Conservation (phyloP, 768 basidiomycete species). For the Naganishia onofrii region DNA sequence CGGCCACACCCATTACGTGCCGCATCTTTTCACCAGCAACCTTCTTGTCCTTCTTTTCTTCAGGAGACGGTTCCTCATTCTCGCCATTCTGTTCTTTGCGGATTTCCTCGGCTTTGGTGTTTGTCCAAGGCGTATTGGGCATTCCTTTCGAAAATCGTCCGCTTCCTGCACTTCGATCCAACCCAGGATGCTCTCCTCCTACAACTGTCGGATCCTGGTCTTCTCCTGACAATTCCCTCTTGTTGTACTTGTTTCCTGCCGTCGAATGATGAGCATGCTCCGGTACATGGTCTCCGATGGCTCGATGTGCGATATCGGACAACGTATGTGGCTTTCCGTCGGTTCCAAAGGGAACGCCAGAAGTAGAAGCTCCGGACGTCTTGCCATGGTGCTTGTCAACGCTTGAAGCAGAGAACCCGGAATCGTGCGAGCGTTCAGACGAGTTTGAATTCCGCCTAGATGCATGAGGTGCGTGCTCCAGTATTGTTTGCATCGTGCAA, state of each 20-base stretch:
- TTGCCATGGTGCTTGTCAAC: not conserved
- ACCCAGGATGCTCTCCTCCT: slow-evolving; percentile 26
- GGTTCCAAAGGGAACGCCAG: not conserved
- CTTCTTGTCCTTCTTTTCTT: slow-evolving; percentile 10
- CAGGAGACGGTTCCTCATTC: not conserved
- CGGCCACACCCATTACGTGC: slow-evolving; percentile 12
- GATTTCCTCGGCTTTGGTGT: slow-evolving; percentile 16
- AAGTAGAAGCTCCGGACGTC: slow-evolving; percentile 19
- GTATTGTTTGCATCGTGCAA: slow-evolving; percentile 15
- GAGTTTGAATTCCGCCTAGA: not conserved
- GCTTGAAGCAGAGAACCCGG: not conserved
- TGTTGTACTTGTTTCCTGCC: not conserved
- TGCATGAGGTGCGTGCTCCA: not conserved
- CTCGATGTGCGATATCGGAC: slow-evolving; percentile 24
- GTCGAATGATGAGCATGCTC: not conserved
- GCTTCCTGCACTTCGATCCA: slow-evolving; percentile 15
- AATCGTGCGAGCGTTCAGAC: not conserved
- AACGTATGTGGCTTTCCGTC: slow-evolving; percentile 24
- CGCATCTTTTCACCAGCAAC: slow-evolving; percentile 14
- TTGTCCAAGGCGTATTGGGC: slow-evolving; percentile 25
- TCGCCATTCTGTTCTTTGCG: slow-evolving; percentile 5
- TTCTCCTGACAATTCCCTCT: not conserved
- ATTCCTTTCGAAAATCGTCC: slow-evolving; percentile 25
- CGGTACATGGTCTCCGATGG: slow-evolving; percentile 18
- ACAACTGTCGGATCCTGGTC: slow-evolving; percentile 1